Evolutionary conservation across 2,329 filamentous ascomycete genomes (phyloP), one percentile per base, ranked within the genome.

Genomic region (Cylindrodendrum hubeiense): DNA sequence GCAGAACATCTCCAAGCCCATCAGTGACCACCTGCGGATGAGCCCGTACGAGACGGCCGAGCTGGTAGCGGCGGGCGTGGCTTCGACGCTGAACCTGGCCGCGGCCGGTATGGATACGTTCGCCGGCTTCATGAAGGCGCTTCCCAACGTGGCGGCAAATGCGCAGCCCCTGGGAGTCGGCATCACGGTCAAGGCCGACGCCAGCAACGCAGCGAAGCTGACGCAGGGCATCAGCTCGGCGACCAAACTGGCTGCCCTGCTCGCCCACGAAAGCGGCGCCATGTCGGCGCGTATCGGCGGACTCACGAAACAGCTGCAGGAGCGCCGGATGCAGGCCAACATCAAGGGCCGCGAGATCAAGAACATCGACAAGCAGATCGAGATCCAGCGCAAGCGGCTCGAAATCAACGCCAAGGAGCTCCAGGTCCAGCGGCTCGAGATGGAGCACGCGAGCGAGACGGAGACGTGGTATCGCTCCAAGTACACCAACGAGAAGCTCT

Each of bases 311-410:
- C 55, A 60, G 47, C 39, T 60, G 4, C 63, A 68, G 13, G 63
- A 62, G 19, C 49, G 63, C 2, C 44, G 47, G 6, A 12, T 56
- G 8, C 53, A 63, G 33, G 66, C 63, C 21, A 68, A 66, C 24
- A 30, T 51, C 6, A 30, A 39, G 3, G 60, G 66, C 6, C 51
- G 21, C 34, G 66, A 68, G 21, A 63, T 68, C 46, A 61, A 60
- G 50, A 33, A 57, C 12, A 55, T 62, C 12, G 63, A 68, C 47
- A 60, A 64, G 43, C 63, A 68, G 41, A 67, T 66, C 5, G 47
- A 47, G 6, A 43, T 54, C 4, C 24, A 59, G 12, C 19, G 50
- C 10, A 52, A 30, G 5, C 28, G 56, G 4, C 28, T 56, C 6
- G 26, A 61, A 4, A 59, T 58, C 10, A 21, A 34, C 5, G 28